Evolutionary conservation across 2,329 filamentous ascomycete species (phyloP).

Genomic region (Purpureocillium lavendulum): DNA sequence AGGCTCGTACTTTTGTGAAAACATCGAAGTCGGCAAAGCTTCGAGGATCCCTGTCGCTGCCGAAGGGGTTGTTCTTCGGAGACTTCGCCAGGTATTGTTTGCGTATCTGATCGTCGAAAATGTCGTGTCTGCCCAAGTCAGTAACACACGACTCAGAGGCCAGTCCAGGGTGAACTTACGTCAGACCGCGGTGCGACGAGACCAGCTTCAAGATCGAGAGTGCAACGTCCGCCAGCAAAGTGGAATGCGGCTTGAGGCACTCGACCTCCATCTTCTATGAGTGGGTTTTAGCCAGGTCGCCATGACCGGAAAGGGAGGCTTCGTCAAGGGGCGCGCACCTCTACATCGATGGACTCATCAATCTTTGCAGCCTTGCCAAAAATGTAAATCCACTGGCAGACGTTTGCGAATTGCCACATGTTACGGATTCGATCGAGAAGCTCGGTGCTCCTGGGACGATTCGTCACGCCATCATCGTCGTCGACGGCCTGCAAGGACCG

Average conservation of each 20-base stretch:
- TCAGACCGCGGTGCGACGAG: constrained; percentile 86
- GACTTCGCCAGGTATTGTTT: constrained; percentile 82
- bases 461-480: background rate
- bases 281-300: too few relatives aligned
- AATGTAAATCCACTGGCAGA: constrained; percentile 87
- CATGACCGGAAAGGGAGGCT: too few relatives aligned
- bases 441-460: background rate
- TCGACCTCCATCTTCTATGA: constrained; percentile 77
- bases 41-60: constrained; percentile 60
- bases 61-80: constrained; percentile 76
- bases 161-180: constrained; percentile 47
- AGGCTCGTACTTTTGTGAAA: constrained; percentile 57
- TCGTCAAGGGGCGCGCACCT: constrained; percentile 65
- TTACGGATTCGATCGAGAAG: constrained; percentile 66
- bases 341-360: constrained; percentile 79
- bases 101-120: constrained; percentile 89
- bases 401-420: constrained; percentile 91
- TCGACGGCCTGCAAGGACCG: constrained; percentile 1
- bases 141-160: constrained; percentile 5
- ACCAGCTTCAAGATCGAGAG: constrained; percentile 84
- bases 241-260: constrained; percentile 73
- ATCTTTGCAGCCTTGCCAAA: constrained; percentile 89
- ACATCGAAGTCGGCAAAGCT: constrained; percentile 77
- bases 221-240: constrained; percentile 70
- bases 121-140: constrained; percentile 54